Conservation (phyloP, 2,329 filamentous ascomycete species). For the Alternaria conjuncta region DNA sequence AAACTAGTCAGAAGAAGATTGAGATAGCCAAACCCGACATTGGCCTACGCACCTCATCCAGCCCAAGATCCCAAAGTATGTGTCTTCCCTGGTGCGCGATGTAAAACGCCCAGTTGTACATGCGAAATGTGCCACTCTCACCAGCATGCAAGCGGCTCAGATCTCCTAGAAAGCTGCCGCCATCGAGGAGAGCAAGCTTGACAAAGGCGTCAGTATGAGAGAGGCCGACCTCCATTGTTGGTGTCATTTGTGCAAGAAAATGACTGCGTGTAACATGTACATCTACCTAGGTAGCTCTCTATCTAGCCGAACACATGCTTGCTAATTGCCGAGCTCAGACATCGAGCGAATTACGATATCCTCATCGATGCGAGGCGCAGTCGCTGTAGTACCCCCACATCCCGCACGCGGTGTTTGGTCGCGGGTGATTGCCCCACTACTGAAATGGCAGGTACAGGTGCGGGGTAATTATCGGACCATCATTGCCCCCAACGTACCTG, state of each 20-base stretch:
- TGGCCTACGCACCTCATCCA: slow-evolving; percentile 33
- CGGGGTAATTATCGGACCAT: slow-evolving; percentile 11
- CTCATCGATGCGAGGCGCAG: neutral
- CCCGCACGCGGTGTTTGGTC: neutral
- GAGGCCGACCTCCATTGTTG: neutral
- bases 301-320: neutral
- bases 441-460: neutral
- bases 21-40: neutral
- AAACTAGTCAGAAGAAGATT: neutral
- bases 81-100: slow-evolving; percentile 33
- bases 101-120: slow-evolving; percentile 47
- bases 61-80: slow-evolving; percentile 42
- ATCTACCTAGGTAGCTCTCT: neutral
- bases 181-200: slow-evolving; percentile 38
- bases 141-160: slow-evolving; percentile 37
- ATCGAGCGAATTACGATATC: neutral
- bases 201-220: slow-evolving; percentile 30
- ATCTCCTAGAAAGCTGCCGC: slow-evolving; percentile 42
- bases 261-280: neutral
- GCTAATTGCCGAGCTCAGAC: neutral
- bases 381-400: neutral
- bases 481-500: neutral
- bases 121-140: slow-evolving; percentile 34
- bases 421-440: slow-evolving; percentile 8
- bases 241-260: neutral